Percentiles rank a stretch among this genome's conserved stretches.
These are phyloP conservation scores for Sarocladium oryzae DNA, from an alignment of 2,329 filamentous ascomycete species.

Conservation along the genomic window DNA sequence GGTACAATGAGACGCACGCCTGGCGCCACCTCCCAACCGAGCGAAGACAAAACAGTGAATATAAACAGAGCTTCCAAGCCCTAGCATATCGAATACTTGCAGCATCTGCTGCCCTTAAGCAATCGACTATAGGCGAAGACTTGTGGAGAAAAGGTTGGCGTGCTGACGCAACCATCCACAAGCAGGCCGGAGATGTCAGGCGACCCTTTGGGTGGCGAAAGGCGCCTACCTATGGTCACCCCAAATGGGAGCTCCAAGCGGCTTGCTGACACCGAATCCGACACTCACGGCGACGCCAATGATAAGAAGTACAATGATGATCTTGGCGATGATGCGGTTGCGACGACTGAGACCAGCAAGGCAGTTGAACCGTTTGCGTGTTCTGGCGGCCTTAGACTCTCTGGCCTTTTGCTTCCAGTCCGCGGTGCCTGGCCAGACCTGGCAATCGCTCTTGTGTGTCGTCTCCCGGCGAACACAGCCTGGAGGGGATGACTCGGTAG, in stretches of 20 bases:
- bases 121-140: background rate
- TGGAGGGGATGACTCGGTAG: conserved; percentile 12
- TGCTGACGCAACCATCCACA: background rate
- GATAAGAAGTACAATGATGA: conserved; percentile 46
- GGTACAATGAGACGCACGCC: background rate
- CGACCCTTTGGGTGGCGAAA: background rate
- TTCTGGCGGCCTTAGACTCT: conserved; percentile 50
- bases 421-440: conserved; percentile 54
- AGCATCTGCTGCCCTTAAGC: background rate
- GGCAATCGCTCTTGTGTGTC: conserved; percentile 38
- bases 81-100: background rate
- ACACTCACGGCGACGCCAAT: conserved; percentile 48
- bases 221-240: conserved; percentile 22
- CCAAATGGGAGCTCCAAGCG: conserved; percentile 54
- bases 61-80: background rate
- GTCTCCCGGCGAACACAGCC: background rate
- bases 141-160: background rate
- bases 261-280: conserved; percentile 56
- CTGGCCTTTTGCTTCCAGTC: conserved; percentile 56
- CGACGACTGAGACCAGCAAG: conserved; percentile 47
- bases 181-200: background rate
- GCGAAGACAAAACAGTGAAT: background rate
- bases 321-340: conserved; percentile 47
- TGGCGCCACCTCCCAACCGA: background rate
- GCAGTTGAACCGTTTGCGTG: conserved; percentile 39